A percentile compares a stretch with the other conserved stretches of the same genome.
phyloP scores from a whole-genome alignment of 2,329 filamentous ascomycete species.

The Fusarium sp. region DNA sequence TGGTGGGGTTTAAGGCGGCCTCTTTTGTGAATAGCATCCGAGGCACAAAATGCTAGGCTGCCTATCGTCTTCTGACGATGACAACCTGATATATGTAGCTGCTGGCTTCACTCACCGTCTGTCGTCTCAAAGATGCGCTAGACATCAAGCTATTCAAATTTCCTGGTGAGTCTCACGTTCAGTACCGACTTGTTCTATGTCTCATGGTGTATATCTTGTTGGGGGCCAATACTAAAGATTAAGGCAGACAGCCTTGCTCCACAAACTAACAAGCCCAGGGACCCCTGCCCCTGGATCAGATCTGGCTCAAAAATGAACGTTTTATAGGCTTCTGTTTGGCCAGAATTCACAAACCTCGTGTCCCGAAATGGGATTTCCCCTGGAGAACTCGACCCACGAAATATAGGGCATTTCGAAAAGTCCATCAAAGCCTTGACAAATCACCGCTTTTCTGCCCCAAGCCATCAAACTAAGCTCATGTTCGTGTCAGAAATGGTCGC shows the following conservation, averaged over 20 bases:
- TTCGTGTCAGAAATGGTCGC: background rate
- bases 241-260: constrained; percentile 15
- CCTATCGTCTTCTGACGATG: background rate
- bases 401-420: constrained; percentile 28
- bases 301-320: constrained; percentile 30
- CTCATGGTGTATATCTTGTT: background rate
- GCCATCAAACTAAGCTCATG: constrained; percentile 19
- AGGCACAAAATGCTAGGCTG: background rate
- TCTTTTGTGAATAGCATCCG: background rate
- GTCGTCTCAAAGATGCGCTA: background rate
- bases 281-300: constrained; percentile 35
- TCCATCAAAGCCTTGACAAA: constrained; percentile 26
- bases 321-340: constrained; percentile 38
- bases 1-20: constrained; percentile 5
- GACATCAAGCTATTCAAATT: background rate
- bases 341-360: constrained; percentile 46
- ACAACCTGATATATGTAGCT: background rate
- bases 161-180: background rate
- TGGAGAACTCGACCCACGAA: constrained; percentile 14
- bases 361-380: constrained; percentile 47
- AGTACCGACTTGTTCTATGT: background rate
- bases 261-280: constrained; percentile 5
- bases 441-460: background rate
- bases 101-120: background rate
- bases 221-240: background rate